These are phyloP conservation scores for Phytophthora pinifolia DNA, from an alignment of 352 stramenopile species.

Conservation along the genomic window DNA sequence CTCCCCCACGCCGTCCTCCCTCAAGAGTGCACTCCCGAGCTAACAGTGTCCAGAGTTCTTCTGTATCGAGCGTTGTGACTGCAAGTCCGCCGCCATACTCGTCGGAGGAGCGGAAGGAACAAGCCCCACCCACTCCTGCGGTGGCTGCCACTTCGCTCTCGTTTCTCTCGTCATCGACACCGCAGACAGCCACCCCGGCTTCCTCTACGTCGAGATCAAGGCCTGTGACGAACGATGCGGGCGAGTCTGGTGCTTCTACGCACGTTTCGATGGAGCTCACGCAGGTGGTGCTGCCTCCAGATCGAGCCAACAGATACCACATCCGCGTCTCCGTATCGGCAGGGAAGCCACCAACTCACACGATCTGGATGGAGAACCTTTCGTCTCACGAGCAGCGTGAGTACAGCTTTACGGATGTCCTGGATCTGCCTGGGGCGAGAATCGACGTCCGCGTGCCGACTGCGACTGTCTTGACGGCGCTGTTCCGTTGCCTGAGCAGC, in stretches of 20 bases:
- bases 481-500: constrained; percentile 32
- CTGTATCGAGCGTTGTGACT: constrained; percentile 12
- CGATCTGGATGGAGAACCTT: constrained; percentile 35
- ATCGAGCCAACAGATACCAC: constrained; percentile 28
- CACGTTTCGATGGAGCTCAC: constrained; percentile 31
- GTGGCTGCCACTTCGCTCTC: constrained; percentile 4
- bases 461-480: constrained; percentile 31
- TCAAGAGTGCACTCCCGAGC: constrained; percentile 21
- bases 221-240: neutral
- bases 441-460: constrained; percentile 18
- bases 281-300: constrained; percentile 31
- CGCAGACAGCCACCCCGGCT: neutral
- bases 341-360: constrained; percentile 24
- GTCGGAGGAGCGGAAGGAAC: constrained; percentile 7
- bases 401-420: constrained; percentile 31
- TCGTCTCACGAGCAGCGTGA: constrained; percentile 27
- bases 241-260: neutral
- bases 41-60: constrained; percentile 20
- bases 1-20: constrained; percentile 28
- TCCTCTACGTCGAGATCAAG: neutral
- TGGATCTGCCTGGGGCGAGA: constrained; percentile 24
- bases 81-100: constrained; percentile 11
- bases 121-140: neutral
- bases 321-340: constrained; percentile 26
- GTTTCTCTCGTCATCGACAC: constrained; percentile 10